These are phyloP conservation scores for Tolypocladium amazonense DNA, from an alignment of 2,329 filamentous ascomycete species.

Conservation along the genomic window DNA sequence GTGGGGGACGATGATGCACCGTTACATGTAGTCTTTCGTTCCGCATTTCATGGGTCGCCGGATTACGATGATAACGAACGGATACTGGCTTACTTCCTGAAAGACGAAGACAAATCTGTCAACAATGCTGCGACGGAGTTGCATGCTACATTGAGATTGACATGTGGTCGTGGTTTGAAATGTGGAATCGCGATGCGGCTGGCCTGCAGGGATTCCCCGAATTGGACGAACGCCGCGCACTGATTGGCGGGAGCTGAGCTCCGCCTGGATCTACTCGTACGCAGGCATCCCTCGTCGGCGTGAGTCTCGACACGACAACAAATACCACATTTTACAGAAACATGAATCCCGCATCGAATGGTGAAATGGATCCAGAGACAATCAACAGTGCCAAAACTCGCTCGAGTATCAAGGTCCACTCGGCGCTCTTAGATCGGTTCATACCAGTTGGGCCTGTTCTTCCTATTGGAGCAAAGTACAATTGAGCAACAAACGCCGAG, in stretches of 20 bases:
- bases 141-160: background rate
- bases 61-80: too few relatives aligned
- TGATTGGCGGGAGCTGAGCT: background rate
- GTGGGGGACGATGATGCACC: too few relatives aligned
- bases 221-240: background rate
- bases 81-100: background rate
- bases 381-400: too few relatives aligned
- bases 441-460: background rate
- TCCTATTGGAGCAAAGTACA: background rate
- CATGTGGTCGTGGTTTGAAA: background rate
- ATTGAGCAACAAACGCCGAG: background rate
- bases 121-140: background rate
- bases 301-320: background rate
- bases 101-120: background rate
- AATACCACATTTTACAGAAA: too few relatives aligned
- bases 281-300: background rate
- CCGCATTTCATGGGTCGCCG: too few relatives aligned
- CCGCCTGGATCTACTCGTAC: background rate
- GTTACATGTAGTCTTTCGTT: too few relatives aligned
- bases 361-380: background rate
- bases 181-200: background rate
- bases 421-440: background rate
- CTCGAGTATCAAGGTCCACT: background rate
- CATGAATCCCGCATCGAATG: too few relatives aligned
- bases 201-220: background rate